Base-by-base conservation (phyloP, 1,139 yeast species). In the Yamadazyma dushanensis region DNA sequence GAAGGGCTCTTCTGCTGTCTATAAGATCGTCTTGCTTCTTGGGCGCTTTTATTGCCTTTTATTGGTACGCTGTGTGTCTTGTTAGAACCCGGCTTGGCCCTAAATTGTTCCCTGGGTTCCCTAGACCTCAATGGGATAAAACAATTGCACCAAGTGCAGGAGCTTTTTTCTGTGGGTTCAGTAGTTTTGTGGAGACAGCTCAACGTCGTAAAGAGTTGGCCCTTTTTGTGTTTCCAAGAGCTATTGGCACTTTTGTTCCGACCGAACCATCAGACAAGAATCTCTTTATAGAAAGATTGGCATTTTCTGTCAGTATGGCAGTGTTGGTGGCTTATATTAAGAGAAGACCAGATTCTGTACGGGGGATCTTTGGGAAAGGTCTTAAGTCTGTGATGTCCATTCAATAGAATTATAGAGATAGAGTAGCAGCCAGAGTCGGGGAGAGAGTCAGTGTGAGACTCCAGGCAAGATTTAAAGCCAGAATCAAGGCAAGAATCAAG, bases 121-220 rank as follows among this genome's bases (percentile, higher is more conserved):
- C 68, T 5, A 38, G 34, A 19, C 49, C 55, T 0, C 35, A 48
- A 15, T 64, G 59, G 56, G 70, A 64, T 42, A 51, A 48, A 24
- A 61, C 66, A 3, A 49, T 54, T 16, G 63, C 52, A 5, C 65
- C 65, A 8, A 38, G 59, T 5, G 47, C 53, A 6, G 70, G 70
- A 0, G 54, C 66, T 3, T 26, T 61, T 8, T 45, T 52, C 23
- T 61, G 66, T 42, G 70, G 70, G 10, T 57, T 62, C 37, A 59
- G 68, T 31, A 51, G 64, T 17, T 59, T 63, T 36, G 49, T 64
- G 13, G 70, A 64, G 33, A 49, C 57, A 1, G 53, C 61, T 7
- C 62, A 52, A 36, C 50, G 70, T 28, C 55, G 70, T 31, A 63
- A 63, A 44, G 70, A 64, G 44, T 61, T 64, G 57, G 70, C 70